phyloP scores from a whole-genome alignment of 768 basidiomycete species.

The Botryobasidium botryosum region DNA sequence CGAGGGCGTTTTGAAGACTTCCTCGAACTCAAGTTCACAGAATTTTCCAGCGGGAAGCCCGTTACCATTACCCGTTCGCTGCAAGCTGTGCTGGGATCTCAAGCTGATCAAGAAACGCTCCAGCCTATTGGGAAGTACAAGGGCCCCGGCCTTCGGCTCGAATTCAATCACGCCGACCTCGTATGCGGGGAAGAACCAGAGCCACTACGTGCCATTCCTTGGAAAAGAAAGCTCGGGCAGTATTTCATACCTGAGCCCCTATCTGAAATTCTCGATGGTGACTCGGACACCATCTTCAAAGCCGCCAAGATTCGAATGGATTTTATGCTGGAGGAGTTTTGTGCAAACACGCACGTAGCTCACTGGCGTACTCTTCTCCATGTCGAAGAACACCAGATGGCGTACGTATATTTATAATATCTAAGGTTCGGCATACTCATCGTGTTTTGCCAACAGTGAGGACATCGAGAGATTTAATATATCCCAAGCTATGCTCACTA shows the following conservation, averaged over 20 bases:
- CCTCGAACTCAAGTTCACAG: conserved; percentile 35
- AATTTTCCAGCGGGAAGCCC: conserved; percentile 24
- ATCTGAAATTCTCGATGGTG: conserved; percentile 7
- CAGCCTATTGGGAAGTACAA: conserved; percentile 17
- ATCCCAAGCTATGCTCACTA: conserved; percentile 6
- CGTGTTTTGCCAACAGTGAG: conserved; percentile 1
- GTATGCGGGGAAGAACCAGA: neutral
- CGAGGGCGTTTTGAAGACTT: conserved; percentile 36
- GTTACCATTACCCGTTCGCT: conserved; percentile 35
- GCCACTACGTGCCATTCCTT: neutral
- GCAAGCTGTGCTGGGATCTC: conserved; percentile 29
- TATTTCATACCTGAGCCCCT: neutral
- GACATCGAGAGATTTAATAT: conserved; percentile 23
- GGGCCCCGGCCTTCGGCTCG: conserved; percentile 26
- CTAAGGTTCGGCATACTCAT: conserved; percentile 1
- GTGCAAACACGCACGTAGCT: neutral
- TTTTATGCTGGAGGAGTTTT: neutral
- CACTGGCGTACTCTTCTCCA: conserved; percentile 3
- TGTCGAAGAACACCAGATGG: conserved; percentile 8
- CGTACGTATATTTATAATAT: neutral
- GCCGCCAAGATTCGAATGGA: neutral
- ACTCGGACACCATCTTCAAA: conserved; percentile 27
- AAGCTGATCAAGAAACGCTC: conserved; percentile 30
- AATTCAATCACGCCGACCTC: neutral
- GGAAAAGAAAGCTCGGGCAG: neutral